Base-by-base conservation (phyloP, 495 filamentous ascomycete genomes). In the Darksidea phi region DNA sequence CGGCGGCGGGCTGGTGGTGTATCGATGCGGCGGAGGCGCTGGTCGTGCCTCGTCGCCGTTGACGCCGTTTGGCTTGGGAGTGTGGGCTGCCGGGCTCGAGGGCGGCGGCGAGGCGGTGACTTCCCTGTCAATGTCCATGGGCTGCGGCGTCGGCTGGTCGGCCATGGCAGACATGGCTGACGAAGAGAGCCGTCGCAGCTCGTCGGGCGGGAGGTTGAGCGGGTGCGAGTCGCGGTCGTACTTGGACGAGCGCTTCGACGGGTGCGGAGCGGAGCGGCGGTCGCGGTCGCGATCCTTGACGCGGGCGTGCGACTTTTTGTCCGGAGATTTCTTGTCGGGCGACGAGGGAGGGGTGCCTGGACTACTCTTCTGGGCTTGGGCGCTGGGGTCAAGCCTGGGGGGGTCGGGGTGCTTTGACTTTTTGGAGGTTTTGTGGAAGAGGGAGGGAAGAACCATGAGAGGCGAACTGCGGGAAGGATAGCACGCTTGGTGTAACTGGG, bases 51-150 rank as follows among this genome's bases (percentile, higher is more conserved):
- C 78, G 48, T 82, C 77, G 48, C 80, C 79, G 59, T 84, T 84
- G 47, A 76, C 72, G 15, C 82, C 83, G 62, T 75, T 78, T 10
- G 61, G 56, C 43, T 70, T 59, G 8, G 68, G 71, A n/a, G 73
- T 47, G 13, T 67, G 37, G 43, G 67, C 23, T 21, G 63, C 77
- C 76, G 45, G 80, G 72, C 43, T 82, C 73, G 59, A 75, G 70
- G 61, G 73, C 68, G 57, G 66, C 70, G 67, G 76, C 73, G 65
- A 76, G 55, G 69, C 77, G 48, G 78, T 78, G 67, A 77, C 77
- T 54, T 90, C 88, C 59, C 79, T 80, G 71, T 96, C 91, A 62
- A 91, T 75, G 58, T 96, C 90, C 89, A 95, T 95, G 51, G 82
- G 76, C 49, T 75, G 72, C 15, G 76, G 67, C 42, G 85, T 63